Percentiles rank a stretch among this genome's conserved stretches.
Evolutionary conservation across 2,329 filamentous ascomycete species (phyloP).

Genomic region (Aspergillaceae sp.): DNA sequence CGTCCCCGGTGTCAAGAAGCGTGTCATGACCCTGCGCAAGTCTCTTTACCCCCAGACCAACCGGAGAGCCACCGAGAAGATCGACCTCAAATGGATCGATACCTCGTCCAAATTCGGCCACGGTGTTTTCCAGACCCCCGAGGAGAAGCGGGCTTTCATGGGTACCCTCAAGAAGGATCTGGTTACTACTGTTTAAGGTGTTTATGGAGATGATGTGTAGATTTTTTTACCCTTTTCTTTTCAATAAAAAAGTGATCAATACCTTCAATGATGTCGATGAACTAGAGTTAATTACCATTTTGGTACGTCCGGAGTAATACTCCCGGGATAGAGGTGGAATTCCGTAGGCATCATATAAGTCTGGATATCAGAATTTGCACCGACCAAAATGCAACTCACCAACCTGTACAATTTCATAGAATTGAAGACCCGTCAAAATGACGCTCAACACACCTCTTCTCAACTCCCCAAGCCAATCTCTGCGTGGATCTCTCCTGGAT

Average conservation of each 20-base stretch:
- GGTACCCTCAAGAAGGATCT: constrained; percentile 99
- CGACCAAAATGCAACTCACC: no score
- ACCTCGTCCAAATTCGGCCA: constrained; percentile 99
- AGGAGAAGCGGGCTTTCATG: constrained; percentile 96
- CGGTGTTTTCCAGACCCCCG: constrained; percentile 96
- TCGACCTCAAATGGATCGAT: constrained; percentile 99
- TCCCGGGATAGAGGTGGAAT: no score
- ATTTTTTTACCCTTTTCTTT: constrained; percentile 23
- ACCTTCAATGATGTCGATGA: constrained; percentile 20
- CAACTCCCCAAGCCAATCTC: no score
- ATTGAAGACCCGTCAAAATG: no score
- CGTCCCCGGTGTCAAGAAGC: constrained; percentile 97
- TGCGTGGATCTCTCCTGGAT: no score
- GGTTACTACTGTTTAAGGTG: constrained; percentile 46
- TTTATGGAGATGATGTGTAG: constrained; percentile 31
- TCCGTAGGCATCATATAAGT: no score
- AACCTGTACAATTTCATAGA: no score
- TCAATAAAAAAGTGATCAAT: constrained; percentile 35
- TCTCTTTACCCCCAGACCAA: constrained; percentile 97
- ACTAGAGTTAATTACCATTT: background rate
- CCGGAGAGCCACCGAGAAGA: constrained; percentile 94
- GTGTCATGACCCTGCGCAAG: constrained; percentile 97
- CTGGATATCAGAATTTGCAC: no score
- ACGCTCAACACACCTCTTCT: no score
- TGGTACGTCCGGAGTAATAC: no score